Percentiles rank a stretch among this genome's conserved stretches.
Conservation (phyloP, 352 stramenopile species). For the Peronospora farinosa region DNA sequence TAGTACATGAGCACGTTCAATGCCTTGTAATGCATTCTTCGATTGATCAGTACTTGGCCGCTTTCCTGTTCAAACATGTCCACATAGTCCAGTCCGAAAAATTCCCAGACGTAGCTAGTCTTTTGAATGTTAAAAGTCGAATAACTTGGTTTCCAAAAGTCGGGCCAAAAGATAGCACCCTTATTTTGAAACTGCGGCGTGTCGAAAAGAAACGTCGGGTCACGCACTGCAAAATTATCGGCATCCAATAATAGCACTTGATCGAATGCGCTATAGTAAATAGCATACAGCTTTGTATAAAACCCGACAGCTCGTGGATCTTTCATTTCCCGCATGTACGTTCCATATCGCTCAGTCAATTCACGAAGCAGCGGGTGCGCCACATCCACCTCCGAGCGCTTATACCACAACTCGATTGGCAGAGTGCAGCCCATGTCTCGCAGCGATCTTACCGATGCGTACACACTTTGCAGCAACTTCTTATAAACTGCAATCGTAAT, state of each 20-base stretch:
- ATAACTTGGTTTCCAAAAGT: slow-evolving; percentile 62
- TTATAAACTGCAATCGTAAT: slow-evolving; percentile 54
- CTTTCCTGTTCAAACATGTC: slow-evolving; percentile 79
- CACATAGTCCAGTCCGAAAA: slow-evolving; percentile 53
- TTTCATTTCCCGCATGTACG: slow-evolving; percentile 60
- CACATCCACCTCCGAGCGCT: slow-evolving; percentile 20
- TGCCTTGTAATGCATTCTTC: slow-evolving; percentile 40
- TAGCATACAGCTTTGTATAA: slow-evolving; percentile 68
- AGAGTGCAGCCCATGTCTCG: slow-evolving; percentile 41
- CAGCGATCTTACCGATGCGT: slow-evolving; percentile 42
- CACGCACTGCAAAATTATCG: slow-evolving; percentile 51
- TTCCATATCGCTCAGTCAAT: slow-evolving; percentile 36
- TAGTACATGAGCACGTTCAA: slow-evolving; percentile 76
- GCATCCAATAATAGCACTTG: slow-evolving; percentile 62
- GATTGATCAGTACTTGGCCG: slow-evolving; percentile 69
- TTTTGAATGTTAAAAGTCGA: slow-evolving; percentile 78
- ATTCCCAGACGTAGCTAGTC: slow-evolving; percentile 59
- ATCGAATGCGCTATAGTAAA: slow-evolving; percentile 74
- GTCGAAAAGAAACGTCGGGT: slow-evolving; percentile 60
- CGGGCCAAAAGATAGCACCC: slow-evolving; percentile 64
- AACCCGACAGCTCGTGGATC: slow-evolving; percentile 43
- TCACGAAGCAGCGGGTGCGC: slow-evolving; percentile 40
- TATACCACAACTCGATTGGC: slow-evolving; percentile 70
- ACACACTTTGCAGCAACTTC: slow-evolving; percentile 45
- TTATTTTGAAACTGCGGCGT: slow-evolving; percentile 31